Base-by-base conservation (phyloP, 148 eudicot genomes). In the Diospyros kaki region DNA sequence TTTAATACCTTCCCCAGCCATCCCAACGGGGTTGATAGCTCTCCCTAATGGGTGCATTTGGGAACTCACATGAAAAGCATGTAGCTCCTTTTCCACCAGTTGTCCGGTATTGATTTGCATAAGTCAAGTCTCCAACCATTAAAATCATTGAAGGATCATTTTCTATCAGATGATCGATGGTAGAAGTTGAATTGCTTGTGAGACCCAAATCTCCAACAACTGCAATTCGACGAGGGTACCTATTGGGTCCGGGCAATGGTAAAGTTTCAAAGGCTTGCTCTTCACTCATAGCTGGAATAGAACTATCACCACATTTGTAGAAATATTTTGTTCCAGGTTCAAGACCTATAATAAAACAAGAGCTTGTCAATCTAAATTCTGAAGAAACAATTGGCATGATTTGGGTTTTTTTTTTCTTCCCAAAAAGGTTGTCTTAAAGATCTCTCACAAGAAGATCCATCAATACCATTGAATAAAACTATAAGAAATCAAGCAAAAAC, bases 1-100 rank as follows among this genome's bases (percentile, higher is more conserved):
- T 66, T 14, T 66, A 17, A 66, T 89, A 94, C 98, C 98, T 92
- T 85, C 93, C 89, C 98, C 98, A 94, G 43, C 89, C 97, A 77
- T 94, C 98, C 98, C 98, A 94, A 11, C 98, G 90, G 1, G 97
- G 97, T 76, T 94, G 98, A 85, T 86, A 92, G 1, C 93, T 73
- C 79, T 94, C 97, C 81, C 97, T 83, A 8, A 84, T 92, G 68
- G 98, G 98, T 12, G 98, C 84, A 79, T 86, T 86, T 7, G 97
- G 97, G 66, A 94, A 94, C 13, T 84, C 78, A 84, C 98, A 89
- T 3, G 96, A 87, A 78, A 68, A 94, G 82, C 93, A 92, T 1
- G 90, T 68, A 69, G 88, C 93, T 62, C 92, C 98, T 77, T 85
- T 76, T 12, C 98, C 98, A 54, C 97, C 98, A 1, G 87, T 92